Conservation (phyloP, 2,329 filamentous ascomycete genomes). For the Neofusicoccum cordaticola region DNA sequence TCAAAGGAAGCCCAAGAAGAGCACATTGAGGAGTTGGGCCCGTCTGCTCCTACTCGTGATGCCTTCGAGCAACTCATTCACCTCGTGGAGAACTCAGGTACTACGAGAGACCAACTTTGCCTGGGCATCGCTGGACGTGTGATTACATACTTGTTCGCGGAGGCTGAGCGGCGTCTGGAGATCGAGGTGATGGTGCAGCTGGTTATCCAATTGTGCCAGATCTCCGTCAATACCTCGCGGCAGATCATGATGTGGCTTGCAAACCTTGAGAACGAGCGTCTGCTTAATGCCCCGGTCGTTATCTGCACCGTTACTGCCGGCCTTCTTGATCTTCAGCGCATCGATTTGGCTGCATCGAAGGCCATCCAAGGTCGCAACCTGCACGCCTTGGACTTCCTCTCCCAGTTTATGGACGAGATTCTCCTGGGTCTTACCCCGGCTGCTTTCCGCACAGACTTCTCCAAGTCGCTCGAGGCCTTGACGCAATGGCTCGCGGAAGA, state of each 20-base stretch:
- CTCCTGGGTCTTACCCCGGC: conserved; percentile 75
- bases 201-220: conserved; percentile 59
- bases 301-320: conserved; percentile 59
- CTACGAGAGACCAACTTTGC: conserved; percentile 57
- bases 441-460: conserved; percentile 81
- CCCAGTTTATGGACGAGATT: conserved; percentile 73
- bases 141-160: conserved; percentile 55
- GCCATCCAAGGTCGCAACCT: conserved; percentile 69
- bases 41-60: conserved; percentile 54
- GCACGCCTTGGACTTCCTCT: conserved; percentile 74
- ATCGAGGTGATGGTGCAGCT: conserved; percentile 63
- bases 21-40: conserved; percentile 56
- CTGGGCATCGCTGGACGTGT: conserved; percentile 56
- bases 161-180: conserved; percentile 55
- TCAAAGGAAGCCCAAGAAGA: conserved; percentile 58
- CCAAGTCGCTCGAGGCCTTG: conserved; percentile 74
- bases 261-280: conserved; percentile 53
- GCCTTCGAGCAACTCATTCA: conserved; percentile 57
- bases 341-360: conserved; percentile 66
- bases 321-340: conserved; percentile 58
- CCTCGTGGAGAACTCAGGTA: conserved; percentile 50
- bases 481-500: conserved; percentile 79
- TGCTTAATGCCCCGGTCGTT: conserved; percentile 62
- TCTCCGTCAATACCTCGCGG: conserved; percentile 57
- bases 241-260: conserved; percentile 51